phyloP scores from a whole-genome alignment of 2,329 filamentous ascomycete species.

The Harringtonia aguacate region DNA sequence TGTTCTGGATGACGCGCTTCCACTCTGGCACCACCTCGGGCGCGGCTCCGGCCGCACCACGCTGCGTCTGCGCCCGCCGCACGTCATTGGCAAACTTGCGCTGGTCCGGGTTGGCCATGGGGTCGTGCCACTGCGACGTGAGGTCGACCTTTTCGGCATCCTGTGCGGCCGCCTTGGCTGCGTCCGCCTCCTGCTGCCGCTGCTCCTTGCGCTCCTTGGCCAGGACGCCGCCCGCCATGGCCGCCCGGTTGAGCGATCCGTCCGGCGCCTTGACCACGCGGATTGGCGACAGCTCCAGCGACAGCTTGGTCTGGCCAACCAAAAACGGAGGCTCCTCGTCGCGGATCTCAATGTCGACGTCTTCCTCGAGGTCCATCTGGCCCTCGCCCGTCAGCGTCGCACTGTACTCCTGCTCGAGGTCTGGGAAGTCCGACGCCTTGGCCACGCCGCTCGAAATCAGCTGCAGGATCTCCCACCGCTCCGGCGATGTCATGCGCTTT shows the following conservation, averaged over 20 bases:
- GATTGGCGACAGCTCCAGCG: conserved; percentile 87
- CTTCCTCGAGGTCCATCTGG: conserved; percentile 85
- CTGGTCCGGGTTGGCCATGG: conserved; percentile 79
- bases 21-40: conserved; percentile 72
- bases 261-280: conserved; percentile 95
- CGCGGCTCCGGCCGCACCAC: conserved; percentile 28
- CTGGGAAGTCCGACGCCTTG: conserved; percentile 87
- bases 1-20: conserved; percentile 74
- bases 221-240: conserved; percentile 82
- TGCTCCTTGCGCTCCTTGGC: conserved; percentile 86
- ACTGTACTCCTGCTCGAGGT: conserved; percentile 89
- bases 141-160: conserved; percentile 76
- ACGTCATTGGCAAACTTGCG: conserved; percentile 84
- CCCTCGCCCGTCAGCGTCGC: conserved; percentile 77
- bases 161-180: conserved; percentile 66
- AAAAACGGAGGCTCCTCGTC: conserved; percentile 96
- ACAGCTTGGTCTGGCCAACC: conserved; percentile 92
- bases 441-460: conserved; percentile 91
- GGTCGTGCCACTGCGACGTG: conserved; percentile 89
- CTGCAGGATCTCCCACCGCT: conserved; percentile 95
- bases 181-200: conserved; percentile 78
- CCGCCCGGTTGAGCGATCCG: conserved; percentile 93
- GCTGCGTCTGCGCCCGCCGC: conserved; percentile 50
- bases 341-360: conserved; percentile 91
- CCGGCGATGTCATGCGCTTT: conserved; percentile 92